Evolutionary conservation across 352 stramenopile genomes (phyloP), one percentile per base, ranked within the genome.

Genomic region (Globisporangium nagaii): DNA sequence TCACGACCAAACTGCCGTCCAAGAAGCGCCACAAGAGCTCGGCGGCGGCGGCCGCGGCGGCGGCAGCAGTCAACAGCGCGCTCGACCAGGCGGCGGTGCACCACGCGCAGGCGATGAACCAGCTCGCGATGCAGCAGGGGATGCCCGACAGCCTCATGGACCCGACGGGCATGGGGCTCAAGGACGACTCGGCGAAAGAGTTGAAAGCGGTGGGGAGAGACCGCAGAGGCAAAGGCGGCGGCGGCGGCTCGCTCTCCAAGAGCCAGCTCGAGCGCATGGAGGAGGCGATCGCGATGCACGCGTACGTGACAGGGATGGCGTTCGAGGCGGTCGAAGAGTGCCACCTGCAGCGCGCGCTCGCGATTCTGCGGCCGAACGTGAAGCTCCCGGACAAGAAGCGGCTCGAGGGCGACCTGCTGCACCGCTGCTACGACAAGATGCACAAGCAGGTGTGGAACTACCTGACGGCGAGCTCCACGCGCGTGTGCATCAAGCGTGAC

Each of bases 371-470:
- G 7, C 52, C 74, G 12, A 83, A 66, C 50, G 64, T 78, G 24
- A 85, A 83, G 53, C 52, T 93, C 22, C 79, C 75, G 3, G 78
- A 89, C 28, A 86, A 86, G 50, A 90, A 93, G 57, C 68, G 70
- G 24, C 61, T 93, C 4, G 75, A 88, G 39, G 61, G 43, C 12
- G 78, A 89, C 15, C 50, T 93, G 41, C 60, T 90, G 53, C 51
- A 68, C 8, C 75, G 79, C 13, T 93, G 82, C 58, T 90, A 85
- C 57, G 82, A 93, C 53, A 93, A 90, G 34, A 87, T 90, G 74
- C 71, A 90, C 72, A 93, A 88, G 42, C 79, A 87, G 48, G 82
- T 93, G 58, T 93, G 82, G 79, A 70, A 68, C 13, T 86, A 85
- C 47, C 44, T 93, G 9, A 88, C 76, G 0, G 62, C 75, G n/a